Conservation (phyloP, 2,329 filamentous ascomycete species). For the Claviceps sp. region DNA sequence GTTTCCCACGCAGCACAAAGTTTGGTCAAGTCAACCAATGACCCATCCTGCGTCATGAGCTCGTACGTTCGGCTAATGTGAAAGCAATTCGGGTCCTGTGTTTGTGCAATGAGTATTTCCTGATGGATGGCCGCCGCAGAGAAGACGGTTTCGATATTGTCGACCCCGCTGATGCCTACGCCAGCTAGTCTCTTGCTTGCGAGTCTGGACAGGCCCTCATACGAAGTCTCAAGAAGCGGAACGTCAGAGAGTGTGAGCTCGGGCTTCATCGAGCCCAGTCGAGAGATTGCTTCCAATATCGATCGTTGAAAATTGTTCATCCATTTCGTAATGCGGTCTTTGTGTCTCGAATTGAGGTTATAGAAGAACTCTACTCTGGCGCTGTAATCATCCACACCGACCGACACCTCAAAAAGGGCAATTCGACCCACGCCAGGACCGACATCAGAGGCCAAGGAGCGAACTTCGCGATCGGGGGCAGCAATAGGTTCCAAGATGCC, state of each 20-base stretch:
- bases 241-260: constrained; percentile 38
- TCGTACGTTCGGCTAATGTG: constrained; percentile 35
- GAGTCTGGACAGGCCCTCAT: constrained; percentile 31
- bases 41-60: constrained; percentile 24
- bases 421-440: constrained; percentile 33
- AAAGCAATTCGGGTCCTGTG: constrained; percentile 26
- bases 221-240: constrained; percentile 32
- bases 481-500: constrained; percentile 35
- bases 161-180: constrained; percentile 26
- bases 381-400: constrained; percentile 28
- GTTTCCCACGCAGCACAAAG: constrained; percentile 38
- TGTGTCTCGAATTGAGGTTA: constrained; percentile 26
- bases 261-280: constrained; percentile 27
- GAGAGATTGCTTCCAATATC: constrained; percentile 29
- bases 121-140: constrained; percentile 36
- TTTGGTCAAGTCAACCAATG: constrained; percentile 26
- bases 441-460: constrained; percentile 28
- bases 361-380: constrained; percentile 33
- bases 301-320: constrained; percentile 32
- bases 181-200: constrained; percentile 27
- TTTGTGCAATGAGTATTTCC: constrained; percentile 34
- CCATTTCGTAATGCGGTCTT: constrained; percentile 32
- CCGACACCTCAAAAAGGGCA: constrained; percentile 36
- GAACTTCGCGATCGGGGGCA: constrained; percentile 24
- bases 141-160: constrained; percentile 35